Conservation (phyloP, 169 alveolate species). For the Plasmodium cynomolgi region DNA sequence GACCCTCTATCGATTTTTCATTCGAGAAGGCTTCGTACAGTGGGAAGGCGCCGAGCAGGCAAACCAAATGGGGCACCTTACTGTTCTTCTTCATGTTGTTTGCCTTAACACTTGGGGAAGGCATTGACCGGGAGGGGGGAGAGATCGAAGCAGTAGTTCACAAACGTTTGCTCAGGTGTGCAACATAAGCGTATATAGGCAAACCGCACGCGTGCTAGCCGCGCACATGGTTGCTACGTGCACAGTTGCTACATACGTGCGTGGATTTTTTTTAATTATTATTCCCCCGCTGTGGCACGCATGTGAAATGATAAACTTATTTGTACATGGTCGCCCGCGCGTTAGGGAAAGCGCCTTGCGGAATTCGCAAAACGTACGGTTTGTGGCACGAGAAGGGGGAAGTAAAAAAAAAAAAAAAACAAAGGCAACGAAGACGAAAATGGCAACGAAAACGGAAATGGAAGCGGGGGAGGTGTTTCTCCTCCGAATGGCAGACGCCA, state of each 20-base stretch:
- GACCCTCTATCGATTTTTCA: not conserved
- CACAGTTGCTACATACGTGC: not conserved
- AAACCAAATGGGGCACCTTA: constrained; percentile 6
- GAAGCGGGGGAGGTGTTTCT: not conserved
- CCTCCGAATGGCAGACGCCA: not conserved
- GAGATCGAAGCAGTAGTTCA: not conserved
- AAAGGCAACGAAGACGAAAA: not conserved
- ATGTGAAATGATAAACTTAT: not conserved
- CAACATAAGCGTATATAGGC: not conserved
- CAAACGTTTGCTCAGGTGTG: not conserved
- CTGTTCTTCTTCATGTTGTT: constrained; percentile 18
- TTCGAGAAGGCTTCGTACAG: not conserved
- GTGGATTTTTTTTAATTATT: not conserved
- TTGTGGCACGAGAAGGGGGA: not conserved
- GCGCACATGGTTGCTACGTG: not conserved
- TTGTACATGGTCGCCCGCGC: not conserved
- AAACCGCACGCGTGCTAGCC: not conserved
- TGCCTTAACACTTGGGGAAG: not conserved
- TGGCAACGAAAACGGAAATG: not conserved
- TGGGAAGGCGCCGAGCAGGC: not conserved
- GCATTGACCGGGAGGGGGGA: not conserved
- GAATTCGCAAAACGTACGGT: not conserved
- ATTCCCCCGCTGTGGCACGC: not conserved
- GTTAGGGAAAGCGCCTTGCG: not conserved
- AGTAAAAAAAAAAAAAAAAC: not conserved